These are phyloP conservation scores for Hypoxylon sp. DNA, from an alignment of 2,329 filamentous ascomycete species.

Conservation along the genomic window DNA sequence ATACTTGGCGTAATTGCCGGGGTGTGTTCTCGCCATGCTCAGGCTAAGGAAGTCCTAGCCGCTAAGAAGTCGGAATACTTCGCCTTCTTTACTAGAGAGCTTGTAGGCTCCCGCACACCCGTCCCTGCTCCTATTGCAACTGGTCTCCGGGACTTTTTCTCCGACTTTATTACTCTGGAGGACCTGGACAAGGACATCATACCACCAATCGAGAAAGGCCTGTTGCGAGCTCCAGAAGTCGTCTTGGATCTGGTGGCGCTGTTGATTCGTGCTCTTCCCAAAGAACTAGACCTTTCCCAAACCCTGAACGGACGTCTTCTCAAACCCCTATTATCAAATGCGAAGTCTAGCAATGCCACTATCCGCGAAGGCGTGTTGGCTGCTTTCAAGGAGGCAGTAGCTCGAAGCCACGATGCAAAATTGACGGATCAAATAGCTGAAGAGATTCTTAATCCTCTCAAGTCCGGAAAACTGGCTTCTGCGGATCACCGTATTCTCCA, in stretches of 20 bases:
- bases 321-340: conserved; percentile 89
- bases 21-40: conserved; percentile 80
- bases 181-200: conserved; percentile 84
- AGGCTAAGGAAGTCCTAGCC: conserved; percentile 74
- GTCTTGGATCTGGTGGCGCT: conserved; percentile 84
- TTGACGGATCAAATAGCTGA: conserved; percentile 78
- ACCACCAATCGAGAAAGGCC: conserved; percentile 87
- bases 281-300: conserved; percentile 81
- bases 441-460: conserved; percentile 85
- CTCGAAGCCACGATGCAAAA: conserved; percentile 63
- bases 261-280: conserved; percentile 78
- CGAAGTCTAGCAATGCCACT: conserved; percentile 87
- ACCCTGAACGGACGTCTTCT: conserved; percentile 79
- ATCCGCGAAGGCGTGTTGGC: conserved; percentile 83
- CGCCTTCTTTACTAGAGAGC: conserved; percentile 86
- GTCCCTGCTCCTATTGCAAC: conserved; percentile 80
- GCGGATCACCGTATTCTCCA: conserved; percentile 88
- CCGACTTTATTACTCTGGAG: conserved; percentile 77
- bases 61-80: conserved; percentile 80
- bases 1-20: conserved; percentile 90
- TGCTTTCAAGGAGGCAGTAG: conserved; percentile 78
- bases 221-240: conserved; percentile 91
- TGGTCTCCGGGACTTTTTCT: conserved; percentile 87
- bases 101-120: conserved; percentile 82
- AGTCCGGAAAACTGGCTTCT: conserved; percentile 84